phyloP scores from a whole-genome alignment of 1,284 basidiomycete genomes.

The Ceratobasidium sp. region DNA sequence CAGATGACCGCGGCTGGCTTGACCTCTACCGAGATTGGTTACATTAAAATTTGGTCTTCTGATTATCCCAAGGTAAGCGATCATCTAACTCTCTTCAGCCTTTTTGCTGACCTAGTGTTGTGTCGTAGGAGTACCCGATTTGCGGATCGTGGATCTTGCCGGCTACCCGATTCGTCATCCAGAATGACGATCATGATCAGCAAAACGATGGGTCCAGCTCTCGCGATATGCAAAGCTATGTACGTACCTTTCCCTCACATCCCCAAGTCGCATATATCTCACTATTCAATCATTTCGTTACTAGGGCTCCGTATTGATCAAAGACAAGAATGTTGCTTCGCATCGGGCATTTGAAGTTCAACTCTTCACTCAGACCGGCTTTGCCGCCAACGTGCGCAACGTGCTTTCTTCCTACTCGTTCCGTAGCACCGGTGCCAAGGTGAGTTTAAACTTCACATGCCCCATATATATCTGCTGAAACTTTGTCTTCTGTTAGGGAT shows the following conservation, averaged over 20 bases:
- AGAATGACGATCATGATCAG: conserved; percentile 42
- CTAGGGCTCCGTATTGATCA: conserved; percentile 36
- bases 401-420: conserved; percentile 39
- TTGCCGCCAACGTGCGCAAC: conserved; percentile 33
- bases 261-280: neutral
- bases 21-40: conserved; percentile 37
- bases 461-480: neutral
- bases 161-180: conserved; percentile 37
- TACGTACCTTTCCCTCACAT: neutral
- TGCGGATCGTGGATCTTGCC: conserved; percentile 43
- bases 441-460: neutral
- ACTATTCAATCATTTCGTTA: neutral
- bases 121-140: conserved; percentile 34
- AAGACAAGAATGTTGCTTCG: conserved; percentile 40
- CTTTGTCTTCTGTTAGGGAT: conserved; percentile 17
- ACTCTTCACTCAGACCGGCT: conserved; percentile 36
- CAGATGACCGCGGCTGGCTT: conserved; percentile 38
- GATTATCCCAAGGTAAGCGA: conserved; percentile 36
- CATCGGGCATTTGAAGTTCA: conserved; percentile 40
- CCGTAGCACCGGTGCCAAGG: conserved; percentile 40
- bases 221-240: conserved; percentile 34
- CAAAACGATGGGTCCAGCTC: conserved; percentile 43
- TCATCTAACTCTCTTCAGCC: neutral
- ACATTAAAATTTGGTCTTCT: conserved; percentile 42
- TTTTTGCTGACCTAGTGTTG: neutral